phyloP scores from a whole-genome alignment of 495 filamentous ascomycete genomes.

The Niebla homalea region DNA sequence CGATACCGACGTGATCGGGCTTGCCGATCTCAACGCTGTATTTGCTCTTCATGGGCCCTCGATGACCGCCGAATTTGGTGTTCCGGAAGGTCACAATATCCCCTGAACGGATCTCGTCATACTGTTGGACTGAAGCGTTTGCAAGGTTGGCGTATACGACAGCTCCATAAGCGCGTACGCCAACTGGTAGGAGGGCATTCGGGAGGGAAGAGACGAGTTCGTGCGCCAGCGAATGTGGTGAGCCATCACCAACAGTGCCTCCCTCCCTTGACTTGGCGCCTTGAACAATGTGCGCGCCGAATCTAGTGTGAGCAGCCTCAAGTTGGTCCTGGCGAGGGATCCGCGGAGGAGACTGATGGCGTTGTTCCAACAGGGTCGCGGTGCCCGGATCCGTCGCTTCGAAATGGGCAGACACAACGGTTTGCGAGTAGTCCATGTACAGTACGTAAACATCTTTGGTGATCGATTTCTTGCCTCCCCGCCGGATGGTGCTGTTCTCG shows the following conservation, averaged over 20 bases:
- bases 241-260: constrained; percentile 70
- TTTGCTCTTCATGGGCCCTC: constrained; percentile 88
- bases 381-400: constrained; percentile 61
- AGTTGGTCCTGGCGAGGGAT: constrained; percentile 84
- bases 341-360: constrained; percentile 75
- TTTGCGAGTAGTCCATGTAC: constrained; percentile 93
- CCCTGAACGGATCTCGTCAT: constrained; percentile 88
- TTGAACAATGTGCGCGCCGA: constrained; percentile 61
- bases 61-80: constrained; percentile 88
- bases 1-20: constrained; percentile 87
- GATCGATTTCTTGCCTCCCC: constrained; percentile 53
- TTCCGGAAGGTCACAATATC: constrained; percentile 92
- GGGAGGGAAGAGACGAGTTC: constrained; percentile 64
- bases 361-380: constrained; percentile 58
- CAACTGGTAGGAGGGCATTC: constrained; percentile 66
- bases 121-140: constrained; percentile 77
- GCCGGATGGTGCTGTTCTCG: constrained; percentile 55
- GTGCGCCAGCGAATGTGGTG: constrained; percentile 57
- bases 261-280: constrained; percentile 57
- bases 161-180: constrained; percentile 78
- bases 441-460: constrained; percentile 73
- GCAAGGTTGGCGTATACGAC: constrained; percentile 87
- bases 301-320: constrained; percentile 65
- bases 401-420: constrained; percentile 68
- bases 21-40: constrained; percentile 82